Percentiles rank a stretch among this genome's conserved stretches.
Evolutionary conservation across 106 monocot species (phyloP).

Genomic region (Dioscorea alata): DNA sequence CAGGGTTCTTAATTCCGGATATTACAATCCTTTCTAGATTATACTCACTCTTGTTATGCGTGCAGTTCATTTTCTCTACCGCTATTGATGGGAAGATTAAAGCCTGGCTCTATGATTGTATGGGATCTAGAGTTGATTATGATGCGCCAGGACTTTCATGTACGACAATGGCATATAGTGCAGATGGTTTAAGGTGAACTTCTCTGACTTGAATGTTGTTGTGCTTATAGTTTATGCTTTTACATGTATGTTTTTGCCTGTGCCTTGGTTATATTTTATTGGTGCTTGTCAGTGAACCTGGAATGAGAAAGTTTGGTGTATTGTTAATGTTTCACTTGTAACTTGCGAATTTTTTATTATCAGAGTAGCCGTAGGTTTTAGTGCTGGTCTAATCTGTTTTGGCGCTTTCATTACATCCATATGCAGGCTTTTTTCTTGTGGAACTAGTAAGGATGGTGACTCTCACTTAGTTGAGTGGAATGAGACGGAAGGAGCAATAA

Average conservation of each 20-base stretch:
- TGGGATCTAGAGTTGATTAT: conserved; percentile 44
- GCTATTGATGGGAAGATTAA: conserved; percentile 67
- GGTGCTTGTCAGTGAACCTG: too few species aligned
- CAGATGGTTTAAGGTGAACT: conserved; percentile 53
- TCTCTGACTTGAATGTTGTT: background rate
- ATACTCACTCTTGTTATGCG: background rate
- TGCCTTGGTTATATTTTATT: too few species aligned
- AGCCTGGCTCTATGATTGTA: conserved; percentile 53
- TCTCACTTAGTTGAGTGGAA: conserved; percentile 80
- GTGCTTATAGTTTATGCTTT: too few species aligned
- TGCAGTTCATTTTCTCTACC: conserved; percentile 63
- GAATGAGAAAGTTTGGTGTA: too few species aligned
- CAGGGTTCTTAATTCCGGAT: background rate
- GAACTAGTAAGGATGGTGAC: conserved; percentile 74
- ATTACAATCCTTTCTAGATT: too few species aligned
- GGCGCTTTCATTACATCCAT: background rate
- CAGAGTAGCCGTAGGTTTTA: too few species aligned
- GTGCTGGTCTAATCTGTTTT: too few species aligned
- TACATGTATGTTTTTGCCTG: too few species aligned
- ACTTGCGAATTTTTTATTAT: too few species aligned
- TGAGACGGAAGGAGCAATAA: conserved; percentile 71
- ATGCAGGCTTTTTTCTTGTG: conserved; percentile 74
- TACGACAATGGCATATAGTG: conserved; percentile 56
- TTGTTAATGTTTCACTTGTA: too few species aligned
- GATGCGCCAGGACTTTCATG: conserved; percentile 44